Base-by-base conservation (phyloP, 2,329 filamentous ascomycete species). In the Fusarium verticillioides region DNA sequence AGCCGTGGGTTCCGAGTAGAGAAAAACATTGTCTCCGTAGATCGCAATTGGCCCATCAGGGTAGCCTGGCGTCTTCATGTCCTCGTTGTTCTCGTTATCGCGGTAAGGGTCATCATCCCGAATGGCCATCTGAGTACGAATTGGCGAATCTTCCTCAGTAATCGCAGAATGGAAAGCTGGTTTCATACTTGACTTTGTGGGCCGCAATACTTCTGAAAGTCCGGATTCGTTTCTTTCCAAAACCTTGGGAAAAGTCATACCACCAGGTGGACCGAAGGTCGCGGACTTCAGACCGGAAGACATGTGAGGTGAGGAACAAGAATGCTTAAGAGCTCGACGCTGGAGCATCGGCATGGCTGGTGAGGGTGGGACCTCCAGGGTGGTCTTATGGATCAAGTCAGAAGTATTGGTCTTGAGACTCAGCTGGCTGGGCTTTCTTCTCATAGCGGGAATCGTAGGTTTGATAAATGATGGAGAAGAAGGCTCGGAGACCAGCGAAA, bases 31-130 rank as follows among this genome's bases (percentile, higher is more conserved):
- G 65, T 94, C 91, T 60, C 90, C 91, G 74, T 96, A 95, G 57
- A 97, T 95, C 75, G 93, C 91, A 60, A 96, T 92, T 2, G 94
- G 94, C 0, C 94, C 94, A 73, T 94, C 89, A 0, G 94, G 94
- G 78, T 97, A 97, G 2, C 93, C 93, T 21, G 93, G 93, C 0
- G 93, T 93, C 83, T 95, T 95, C 65, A 93, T 90, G 75, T 94
- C 92, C 79, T 94, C 92, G 76, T 93, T 92, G 73, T 92, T 92
- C 76, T 91, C 89, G n/a, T 89, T 89, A 68, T 93, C 90, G 57
- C 86, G 90, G 73, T 87, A 90, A 9, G 89, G 87, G 76, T 92
- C 90, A 49, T 75, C 73, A 19, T 83, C 86, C 62, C 89, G 85
- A 66, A 87, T 89, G n/a, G 90, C 89, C 74, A 92, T 84, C 75